A percentile compares a stretch with the other conserved stretches of the same genome.
Conservation (phyloP, 2,329 filamentous ascomycete species). For the Aaosphaeria arxii region DNA sequence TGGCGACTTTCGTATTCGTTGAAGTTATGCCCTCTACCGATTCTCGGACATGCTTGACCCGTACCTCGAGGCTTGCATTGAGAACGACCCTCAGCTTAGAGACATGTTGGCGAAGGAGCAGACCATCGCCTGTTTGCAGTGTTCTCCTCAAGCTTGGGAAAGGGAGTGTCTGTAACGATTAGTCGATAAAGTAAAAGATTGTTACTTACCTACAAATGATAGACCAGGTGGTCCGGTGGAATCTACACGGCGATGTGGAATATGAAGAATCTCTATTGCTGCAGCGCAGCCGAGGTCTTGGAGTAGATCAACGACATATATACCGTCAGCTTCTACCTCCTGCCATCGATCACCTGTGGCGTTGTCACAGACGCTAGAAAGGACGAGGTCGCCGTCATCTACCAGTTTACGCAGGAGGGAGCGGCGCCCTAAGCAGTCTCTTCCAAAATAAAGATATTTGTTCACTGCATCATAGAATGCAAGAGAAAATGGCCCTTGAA, state of each 20-base stretch:
- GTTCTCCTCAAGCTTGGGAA: conserved; percentile 46
- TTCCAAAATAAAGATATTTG: conserved; percentile 70
- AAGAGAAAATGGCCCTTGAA: conserved; percentile 79
- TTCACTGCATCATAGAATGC: conserved; percentile 69
- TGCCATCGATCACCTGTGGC: conserved; percentile 54
- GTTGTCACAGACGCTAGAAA: conserved; percentile 38
- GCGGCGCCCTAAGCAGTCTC: conserved; percentile 82
- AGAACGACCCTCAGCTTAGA: conserved; percentile 48
- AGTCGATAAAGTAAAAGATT: conserved; percentile 1
- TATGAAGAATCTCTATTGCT: conserved; percentile 8
- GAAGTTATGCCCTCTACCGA: conserved; percentile 7
- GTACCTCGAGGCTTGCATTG: conserved; percentile 55
- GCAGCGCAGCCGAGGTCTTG: background rate
- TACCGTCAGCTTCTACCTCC: conserved; percentile 81
- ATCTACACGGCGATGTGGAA: conserved; percentile 17
- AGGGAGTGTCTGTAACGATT: conserved; percentile 22
- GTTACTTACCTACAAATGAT: conserved; percentile 13
- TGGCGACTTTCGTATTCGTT: conserved; percentile 57
- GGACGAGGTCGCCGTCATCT: conserved; percentile 37
- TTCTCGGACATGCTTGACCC: conserved; percentile 40
- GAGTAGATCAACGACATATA: conserved; percentile 65
- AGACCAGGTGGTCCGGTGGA: background rate
- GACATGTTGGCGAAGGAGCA: conserved; percentile 50
- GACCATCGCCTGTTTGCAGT: conserved; percentile 18
- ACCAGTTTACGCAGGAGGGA: conserved; percentile 65